Base-by-base conservation (phyloP, 148 eudicot genomes). In the Pouteria glomerata region DNA sequence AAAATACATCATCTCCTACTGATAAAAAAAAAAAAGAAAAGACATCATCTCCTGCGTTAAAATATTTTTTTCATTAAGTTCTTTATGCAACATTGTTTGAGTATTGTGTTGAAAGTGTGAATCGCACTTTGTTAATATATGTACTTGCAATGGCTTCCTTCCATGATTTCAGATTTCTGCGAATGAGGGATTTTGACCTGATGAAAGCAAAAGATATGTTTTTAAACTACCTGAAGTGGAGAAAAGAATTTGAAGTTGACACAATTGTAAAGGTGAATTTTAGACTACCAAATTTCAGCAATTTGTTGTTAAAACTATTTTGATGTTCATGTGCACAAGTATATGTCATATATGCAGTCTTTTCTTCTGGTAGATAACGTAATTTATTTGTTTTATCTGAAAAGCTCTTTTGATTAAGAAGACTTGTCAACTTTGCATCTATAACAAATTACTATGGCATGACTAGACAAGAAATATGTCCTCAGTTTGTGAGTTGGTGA, bases 201-300 rank as follows among this genome's bases (percentile, higher is more conserved):
- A 13, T 4, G 24, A 87, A 85, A 73, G 91, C 91, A 8, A 87
- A 83, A 79, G 85, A 85, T 0, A 77, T 83, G 57, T 82, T 81
- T 73, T 19, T 82, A 47, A 80, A 83, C 26, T 85, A 81, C 67
- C 73, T 87, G 1, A 87, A 85, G 61, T 87, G 91, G 91, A 67
- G 88, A 67, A 74, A 81, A 63, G 88, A 81, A 30, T 85, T 76
- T 33, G 67, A 77, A 45, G 88, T 87, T 75, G 91, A 87, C 52
- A 52, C 75, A 30, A 79, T 87, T 61, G 62, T 58, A 34, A 83
- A 85, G 86, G 89, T 83, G 66, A 63, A 34, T 8, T 50, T 51
- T n/a, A 50, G 11, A 61, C 1, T 51, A 16, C 21, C 56, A 4
- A 29, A 19, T 19, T 30, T 11, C 33, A 27, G 37, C 7, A 66